Evolutionary conservation across 2,329 filamentous ascomycete species (phyloP).

Genomic region (Fusarium sp.): DNA sequence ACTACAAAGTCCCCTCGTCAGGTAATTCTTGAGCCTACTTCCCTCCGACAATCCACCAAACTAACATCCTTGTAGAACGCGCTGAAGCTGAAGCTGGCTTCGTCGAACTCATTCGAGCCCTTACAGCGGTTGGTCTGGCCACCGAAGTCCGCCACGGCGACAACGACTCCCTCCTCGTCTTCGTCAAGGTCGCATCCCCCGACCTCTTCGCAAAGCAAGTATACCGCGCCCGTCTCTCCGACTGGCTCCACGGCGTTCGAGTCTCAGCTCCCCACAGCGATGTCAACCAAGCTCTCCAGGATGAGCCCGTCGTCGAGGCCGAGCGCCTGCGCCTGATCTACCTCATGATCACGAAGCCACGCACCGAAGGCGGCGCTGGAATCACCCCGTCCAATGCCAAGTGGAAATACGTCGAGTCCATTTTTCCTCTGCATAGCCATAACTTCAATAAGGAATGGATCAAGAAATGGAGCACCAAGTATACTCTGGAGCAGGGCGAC

Average conservation of each 20-base stretch:
- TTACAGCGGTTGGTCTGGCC: slow-evolving; percentile 83
- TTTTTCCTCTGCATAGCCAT: slow-evolving; percentile 86
- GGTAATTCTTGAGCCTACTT: slow-evolving; percentile 60
- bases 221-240: slow-evolving; percentile 88
- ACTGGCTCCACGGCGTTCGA: slow-evolving; percentile 93
- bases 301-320: slow-evolving; percentile 85
- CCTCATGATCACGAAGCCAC: slow-evolving; percentile 81
- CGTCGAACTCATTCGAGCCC: slow-evolving; percentile 79
- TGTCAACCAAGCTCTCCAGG: slow-evolving; percentile 73
- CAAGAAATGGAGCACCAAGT: slow-evolving; percentile 79
- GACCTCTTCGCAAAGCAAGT: slow-evolving; percentile 82
- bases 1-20: slow-evolving; percentile 78
- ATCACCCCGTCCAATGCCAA: slow-evolving; percentile 76
- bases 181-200: slow-evolving; percentile 82
- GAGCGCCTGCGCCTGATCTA: slow-evolving; percentile 91
- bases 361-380: slow-evolving; percentile 81
- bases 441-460: slow-evolving; percentile 82
- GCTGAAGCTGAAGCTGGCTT: slow-evolving; percentile 80
- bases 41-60: neutral
- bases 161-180: slow-evolving; percentile 81
- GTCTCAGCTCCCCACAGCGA: slow-evolving; percentile 81
- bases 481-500: slow-evolving; percentile 73
- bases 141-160: slow-evolving; percentile 89
- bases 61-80: slow-evolving; percentile 65
- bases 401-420: slow-evolving; percentile 78